phyloP scores from a whole-genome alignment of 2,329 filamentous ascomycete genomes.

The Chaetomium sp. region DNA sequence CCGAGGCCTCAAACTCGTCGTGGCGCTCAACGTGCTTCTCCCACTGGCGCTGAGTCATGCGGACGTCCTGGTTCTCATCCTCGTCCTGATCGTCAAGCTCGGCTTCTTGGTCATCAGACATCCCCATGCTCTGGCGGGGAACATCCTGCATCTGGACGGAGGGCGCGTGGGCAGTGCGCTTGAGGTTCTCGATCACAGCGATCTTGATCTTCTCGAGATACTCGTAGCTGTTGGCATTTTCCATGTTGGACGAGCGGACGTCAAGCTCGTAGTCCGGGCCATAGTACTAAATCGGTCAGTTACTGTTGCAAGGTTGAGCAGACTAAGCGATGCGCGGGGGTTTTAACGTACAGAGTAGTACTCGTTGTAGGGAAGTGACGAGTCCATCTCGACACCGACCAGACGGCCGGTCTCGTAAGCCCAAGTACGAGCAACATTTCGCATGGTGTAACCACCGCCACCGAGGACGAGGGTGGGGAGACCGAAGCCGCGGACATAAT shows the following conservation, averaged over 20 bases:
- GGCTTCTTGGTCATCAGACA: conserved; percentile 61
- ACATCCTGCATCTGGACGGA: conserved; percentile 87
- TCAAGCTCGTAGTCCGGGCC: conserved; percentile 86
- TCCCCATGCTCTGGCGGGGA: conserved; percentile 55
- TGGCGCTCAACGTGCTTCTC: conserved; percentile 71
- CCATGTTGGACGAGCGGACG: conserved; percentile 80
- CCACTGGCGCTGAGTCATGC: conserved; percentile 74
- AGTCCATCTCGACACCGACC: conserved; percentile 73
- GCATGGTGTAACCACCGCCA: conserved; percentile 93
- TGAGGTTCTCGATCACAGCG: conserved; percentile 76
- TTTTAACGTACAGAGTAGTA: conserved; percentile 65
- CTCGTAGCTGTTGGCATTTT: conserved; percentile 80
- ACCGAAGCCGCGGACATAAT: conserved; percentile 79
- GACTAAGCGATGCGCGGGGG: neutral
- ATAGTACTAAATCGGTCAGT: conserved; percentile 61
- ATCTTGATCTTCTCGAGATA: conserved; percentile 78
- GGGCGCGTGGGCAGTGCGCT: conserved; percentile 77
- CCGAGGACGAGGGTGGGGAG: conserved; percentile 88
- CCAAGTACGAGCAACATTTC: conserved; percentile 96
- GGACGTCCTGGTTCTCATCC: conserved; percentile 77
- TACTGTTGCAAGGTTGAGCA: neutral
- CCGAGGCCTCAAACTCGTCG: conserved; percentile 80
- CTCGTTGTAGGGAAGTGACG: conserved; percentile 89
- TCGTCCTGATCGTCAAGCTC: conserved; percentile 67
- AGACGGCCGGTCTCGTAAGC: conserved; percentile 91